These are phyloP conservation scores for Thalassiosira pacifica DNA, from an alignment of 352 stramenopile species.

Conservation along the genomic window DNA sequence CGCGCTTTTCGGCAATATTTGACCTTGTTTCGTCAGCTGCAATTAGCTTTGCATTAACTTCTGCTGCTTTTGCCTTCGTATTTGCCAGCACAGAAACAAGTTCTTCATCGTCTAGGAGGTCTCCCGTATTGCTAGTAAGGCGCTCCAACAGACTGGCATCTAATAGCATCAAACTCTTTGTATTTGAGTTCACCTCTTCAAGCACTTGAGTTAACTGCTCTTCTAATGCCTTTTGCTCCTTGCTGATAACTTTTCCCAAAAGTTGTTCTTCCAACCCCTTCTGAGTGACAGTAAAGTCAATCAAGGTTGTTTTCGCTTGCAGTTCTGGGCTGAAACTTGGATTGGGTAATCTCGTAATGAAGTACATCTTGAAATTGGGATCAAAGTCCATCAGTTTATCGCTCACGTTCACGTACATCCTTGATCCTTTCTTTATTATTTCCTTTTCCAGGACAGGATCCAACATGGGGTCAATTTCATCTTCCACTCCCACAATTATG, in stretches of 20 bases:
- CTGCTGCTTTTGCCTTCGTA: slow-evolving; percentile 97
- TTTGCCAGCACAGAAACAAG: slow-evolving; percentile 98
- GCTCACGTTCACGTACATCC: slow-evolving; percentile 97
- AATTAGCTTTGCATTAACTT: slow-evolving; percentile 98
- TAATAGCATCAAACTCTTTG: slow-evolving; percentile 95
- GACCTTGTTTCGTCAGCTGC: slow-evolving; percentile 96
- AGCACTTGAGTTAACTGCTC: slow-evolving; percentile 98
- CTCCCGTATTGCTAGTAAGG: slow-evolving; percentile 96
- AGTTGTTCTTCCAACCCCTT: slow-evolving; percentile 96
- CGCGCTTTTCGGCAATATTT: slow-evolving; percentile 98
- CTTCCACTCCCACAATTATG: slow-evolving; percentile 95
- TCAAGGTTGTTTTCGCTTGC: slow-evolving; percentile 98
- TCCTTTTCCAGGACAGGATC: slow-evolving; percentile 97
- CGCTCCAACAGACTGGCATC: slow-evolving; percentile 96
- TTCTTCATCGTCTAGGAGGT: slow-evolving; percentile 98
- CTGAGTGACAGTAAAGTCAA: slow-evolving; percentile 98
- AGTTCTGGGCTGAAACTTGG: slow-evolving; percentile 97
- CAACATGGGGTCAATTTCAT: slow-evolving; percentile 99
- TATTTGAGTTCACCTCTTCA: slow-evolving; percentile 98
- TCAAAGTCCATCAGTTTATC: slow-evolving; percentile 99
- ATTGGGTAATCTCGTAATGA: slow-evolving; percentile 98
- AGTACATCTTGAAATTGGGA: slow-evolving; percentile 97
- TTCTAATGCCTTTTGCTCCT: slow-evolving; percentile 98
- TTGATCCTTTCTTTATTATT: slow-evolving; percentile 95
- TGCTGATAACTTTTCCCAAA: slow-evolving; percentile 96